phyloP scores from a whole-genome alignment of 164 flowering plant species.

The Protea cynaroides region DNA sequence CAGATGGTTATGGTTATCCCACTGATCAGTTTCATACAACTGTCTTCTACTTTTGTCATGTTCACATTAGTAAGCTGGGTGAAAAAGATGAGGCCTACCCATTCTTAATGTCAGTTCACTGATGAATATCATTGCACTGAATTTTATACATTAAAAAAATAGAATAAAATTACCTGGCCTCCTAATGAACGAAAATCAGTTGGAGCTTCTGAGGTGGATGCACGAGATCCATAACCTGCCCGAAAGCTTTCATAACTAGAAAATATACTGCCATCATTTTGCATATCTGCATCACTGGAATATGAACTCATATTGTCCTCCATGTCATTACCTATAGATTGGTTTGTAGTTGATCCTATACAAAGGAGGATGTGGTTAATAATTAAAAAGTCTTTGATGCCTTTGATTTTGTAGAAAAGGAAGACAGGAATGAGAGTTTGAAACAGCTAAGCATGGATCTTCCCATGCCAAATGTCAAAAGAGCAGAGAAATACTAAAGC shows the following conservation, averaged over 20 bases:
- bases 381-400: slow-evolving; percentile 46
- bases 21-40: neutral
- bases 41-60: neutral
- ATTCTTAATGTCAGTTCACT: neutral
- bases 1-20: neutral
- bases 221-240: slow-evolving; percentile 34
- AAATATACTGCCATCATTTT: slow-evolving; percentile 7
- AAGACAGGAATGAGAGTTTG: slow-evolving; percentile 29
- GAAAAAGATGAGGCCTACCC: neutral
- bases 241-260: slow-evolving; percentile 36
- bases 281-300: slow-evolving; percentile 22
- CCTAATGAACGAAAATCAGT: slow-evolving; percentile 28
- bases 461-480: slow-evolving; percentile 16
- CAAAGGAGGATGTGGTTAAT: slow-evolving; percentile 34
- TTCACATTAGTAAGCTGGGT: too few relatives aligned
- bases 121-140: neutral
- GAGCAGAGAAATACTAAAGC: neutral
- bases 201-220: slow-evolving; percentile 28
- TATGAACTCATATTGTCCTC: slow-evolving; percentile 20
- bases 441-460: slow-evolving; percentile 30
- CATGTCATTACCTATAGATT: slow-evolving; percentile 18
- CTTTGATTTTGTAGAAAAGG: slow-evolving; percentile 45
- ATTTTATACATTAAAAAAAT: neutral
- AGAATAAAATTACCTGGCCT: slow-evolving; percentile 33
- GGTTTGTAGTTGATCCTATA: slow-evolving; percentile 21